Evolutionary conservation across 78 protist species (phyloP).

Genomic region (Bodo saltans): DNA sequence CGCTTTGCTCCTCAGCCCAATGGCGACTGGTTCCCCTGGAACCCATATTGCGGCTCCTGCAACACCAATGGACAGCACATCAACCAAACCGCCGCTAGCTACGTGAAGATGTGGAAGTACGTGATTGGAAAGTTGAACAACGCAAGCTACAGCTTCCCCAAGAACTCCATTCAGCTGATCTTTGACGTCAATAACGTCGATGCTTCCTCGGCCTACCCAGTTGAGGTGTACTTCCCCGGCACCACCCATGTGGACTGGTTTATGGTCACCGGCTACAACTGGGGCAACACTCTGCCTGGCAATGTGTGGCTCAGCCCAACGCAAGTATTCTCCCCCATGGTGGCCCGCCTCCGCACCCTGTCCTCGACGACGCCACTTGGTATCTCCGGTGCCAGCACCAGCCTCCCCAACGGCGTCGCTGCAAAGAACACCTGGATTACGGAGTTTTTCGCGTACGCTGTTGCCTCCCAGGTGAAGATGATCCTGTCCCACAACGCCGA

Average conservation of each 20-base stretch:
- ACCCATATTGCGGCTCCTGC: not conserved
- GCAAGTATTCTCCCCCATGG: not conserved
- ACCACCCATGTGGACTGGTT: not conserved
- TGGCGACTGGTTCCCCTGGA: constrained; percentile 20
- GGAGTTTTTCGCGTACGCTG: not conserved
- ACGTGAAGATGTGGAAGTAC: constrained; percentile 25
- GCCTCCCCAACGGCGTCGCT: constrained; percentile 5
- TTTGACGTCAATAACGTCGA: constrained; percentile 8
- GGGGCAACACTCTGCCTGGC: not conserved
- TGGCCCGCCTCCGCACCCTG: not conserved
- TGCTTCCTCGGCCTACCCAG: not conserved
- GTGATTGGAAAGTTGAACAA: not conserved
- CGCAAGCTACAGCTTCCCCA: not conserved
- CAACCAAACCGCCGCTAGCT: not conserved
- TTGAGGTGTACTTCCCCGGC: constrained; percentile 7
- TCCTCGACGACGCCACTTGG: not conserved
- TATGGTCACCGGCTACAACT: not conserved
- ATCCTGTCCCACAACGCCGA: not conserved
- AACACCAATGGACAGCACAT: constrained; percentile 5
- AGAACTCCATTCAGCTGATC: not conserved
- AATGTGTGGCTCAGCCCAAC: not conserved
- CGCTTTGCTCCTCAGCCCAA: constrained; percentile 14
- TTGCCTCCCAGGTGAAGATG: not conserved
- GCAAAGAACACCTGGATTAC: not conserved
- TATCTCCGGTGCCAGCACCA: not conserved